Conservation (phyloP, 108 stramenopile species). For the Cylindrotheca fusiformis region DNA sequence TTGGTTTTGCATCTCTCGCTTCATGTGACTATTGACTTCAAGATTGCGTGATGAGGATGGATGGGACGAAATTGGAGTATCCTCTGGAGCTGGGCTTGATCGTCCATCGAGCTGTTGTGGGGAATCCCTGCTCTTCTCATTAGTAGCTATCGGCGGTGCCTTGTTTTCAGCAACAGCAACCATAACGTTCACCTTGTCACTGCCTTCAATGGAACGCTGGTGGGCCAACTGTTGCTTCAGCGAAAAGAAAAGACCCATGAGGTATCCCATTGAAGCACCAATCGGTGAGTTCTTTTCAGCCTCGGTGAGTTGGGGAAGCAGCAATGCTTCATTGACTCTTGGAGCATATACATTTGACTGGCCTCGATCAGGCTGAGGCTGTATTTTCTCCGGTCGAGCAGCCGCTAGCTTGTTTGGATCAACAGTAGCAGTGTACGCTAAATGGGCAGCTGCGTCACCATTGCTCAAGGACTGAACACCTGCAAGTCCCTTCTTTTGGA, state of each 20-base stretch:
- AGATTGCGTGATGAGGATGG: constrained; percentile 25
- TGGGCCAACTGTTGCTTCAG: constrained; percentile 67
- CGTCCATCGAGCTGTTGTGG: not conserved
- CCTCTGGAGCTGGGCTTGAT: not conserved
- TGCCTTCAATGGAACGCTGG: constrained; percentile 41
- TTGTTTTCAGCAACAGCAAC: constrained; percentile 2
- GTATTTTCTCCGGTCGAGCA: not conserved
- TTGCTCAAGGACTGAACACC: constrained; percentile 35
- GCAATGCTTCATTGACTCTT: constrained; percentile 30
- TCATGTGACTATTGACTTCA: constrained; percentile 78
- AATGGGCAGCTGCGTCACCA: constrained; percentile 70
- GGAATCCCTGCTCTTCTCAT: not conserved
- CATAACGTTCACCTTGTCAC: constrained; percentile 6
- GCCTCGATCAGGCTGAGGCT: no score
- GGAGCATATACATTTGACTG: not conserved
- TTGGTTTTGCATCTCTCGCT: constrained; percentile 81
- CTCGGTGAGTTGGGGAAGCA: constrained; percentile 63
- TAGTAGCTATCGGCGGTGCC: no score
- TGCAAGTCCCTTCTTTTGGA: constrained; percentile 33
- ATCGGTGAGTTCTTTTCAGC: constrained; percentile 72
- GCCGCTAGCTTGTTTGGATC: constrained; percentile 7
- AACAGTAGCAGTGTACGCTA: constrained; percentile 37
- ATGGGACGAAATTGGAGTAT: constrained; percentile 5
- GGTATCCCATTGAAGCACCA: constrained; percentile 75
- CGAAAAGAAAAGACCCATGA: constrained; percentile 82